phyloP scores from a whole-genome alignment of 1,284 basidiomycete genomes.

The Volvariella surrecta region DNA sequence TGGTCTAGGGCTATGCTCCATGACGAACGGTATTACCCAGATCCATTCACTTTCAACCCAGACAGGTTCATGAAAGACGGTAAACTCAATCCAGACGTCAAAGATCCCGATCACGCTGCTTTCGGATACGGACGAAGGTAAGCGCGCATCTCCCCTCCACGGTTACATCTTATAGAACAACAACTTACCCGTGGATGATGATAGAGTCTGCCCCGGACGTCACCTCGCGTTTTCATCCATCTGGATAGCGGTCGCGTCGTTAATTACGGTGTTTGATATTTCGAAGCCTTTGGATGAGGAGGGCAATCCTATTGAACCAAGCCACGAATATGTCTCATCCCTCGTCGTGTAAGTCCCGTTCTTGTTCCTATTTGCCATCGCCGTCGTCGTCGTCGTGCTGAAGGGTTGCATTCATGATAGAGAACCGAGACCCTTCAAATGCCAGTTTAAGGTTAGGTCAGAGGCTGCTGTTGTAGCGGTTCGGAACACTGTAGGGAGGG shows the following conservation, averaged over 20 bases:
- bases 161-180: not conserved
- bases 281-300: slow-evolving; percentile 15
- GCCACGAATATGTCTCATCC: slow-evolving; percentile 11
- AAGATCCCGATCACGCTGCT: slow-evolving; percentile 19
- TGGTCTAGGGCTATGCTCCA: slow-evolving; percentile 27
- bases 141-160: slow-evolving; percentile 2
- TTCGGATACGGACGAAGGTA: slow-evolving; percentile 31
- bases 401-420: slow-evolving; percentile 5
- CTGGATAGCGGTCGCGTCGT: slow-evolving; percentile 22
- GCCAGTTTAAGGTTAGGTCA: slow-evolving; percentile 17
- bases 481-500: not conserved
- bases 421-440: slow-evolving; percentile 15
- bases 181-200: not conserved
- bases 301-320: slow-evolving; percentile 17
- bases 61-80: slow-evolving; percentile 25
- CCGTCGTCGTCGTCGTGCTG: too few species aligned
- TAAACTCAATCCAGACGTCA: slow-evolving; percentile 19
- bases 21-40: slow-evolving; percentile 24
- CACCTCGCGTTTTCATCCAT: slow-evolving; percentile 22
- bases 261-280: slow-evolving; percentile 21
- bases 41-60: slow-evolving; percentile 29
- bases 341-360: slow-evolving; percentile 10
- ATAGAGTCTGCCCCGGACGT: slow-evolving; percentile 38
- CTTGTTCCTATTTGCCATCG: not conserved
- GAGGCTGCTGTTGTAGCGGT: slow-evolving; percentile 13